These are phyloP conservation scores for Aspergillus biplanus DNA, from an alignment of 495 filamentous ascomycete genomes.

Conservation along the genomic window DNA sequence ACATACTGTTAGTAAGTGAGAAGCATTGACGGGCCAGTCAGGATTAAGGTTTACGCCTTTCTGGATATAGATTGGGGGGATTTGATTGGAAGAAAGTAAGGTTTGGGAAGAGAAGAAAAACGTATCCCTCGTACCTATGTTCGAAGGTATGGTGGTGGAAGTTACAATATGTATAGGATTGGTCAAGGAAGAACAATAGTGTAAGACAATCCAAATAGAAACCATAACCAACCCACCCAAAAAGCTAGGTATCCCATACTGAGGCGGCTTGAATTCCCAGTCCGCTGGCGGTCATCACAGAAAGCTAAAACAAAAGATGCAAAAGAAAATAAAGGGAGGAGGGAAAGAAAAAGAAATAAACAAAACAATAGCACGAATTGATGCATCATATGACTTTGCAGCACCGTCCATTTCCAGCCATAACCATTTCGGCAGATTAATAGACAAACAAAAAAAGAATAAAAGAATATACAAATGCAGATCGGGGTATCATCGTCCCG, in stretches of 20 bases:
- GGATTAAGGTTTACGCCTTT: too few relatives aligned
- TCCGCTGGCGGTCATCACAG: too few relatives aligned
- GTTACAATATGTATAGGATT: too few relatives aligned
- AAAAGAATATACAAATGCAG: constrained; percentile 16
- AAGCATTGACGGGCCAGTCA: too few relatives aligned
- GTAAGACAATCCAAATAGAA: constrained; percentile 1
- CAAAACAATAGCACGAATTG: constrained; percentile 12
- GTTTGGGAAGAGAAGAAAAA: background rate
- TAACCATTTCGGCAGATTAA: constrained; percentile 1
- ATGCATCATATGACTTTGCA: constrained; percentile 10
- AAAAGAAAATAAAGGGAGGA: constrained; percentile 2
- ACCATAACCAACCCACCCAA: background rate
- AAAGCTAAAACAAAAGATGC: too few relatives aligned
- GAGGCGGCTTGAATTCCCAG: too few relatives aligned
- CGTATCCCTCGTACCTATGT: background rate
- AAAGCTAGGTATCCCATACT: too few relatives aligned
- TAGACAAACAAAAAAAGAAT: constrained; percentile 8
- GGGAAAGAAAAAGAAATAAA: constrained; percentile 5
- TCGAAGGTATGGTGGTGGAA: background rate
- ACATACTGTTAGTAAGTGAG: background rate
- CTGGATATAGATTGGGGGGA: too few relatives aligned
- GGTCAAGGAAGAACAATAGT: background rate
- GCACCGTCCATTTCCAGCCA: constrained; percentile 18
- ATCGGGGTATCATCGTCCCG: constrained; percentile 37
- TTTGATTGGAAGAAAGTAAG: too few relatives aligned